Conservation (phyloP, 768 basidiomycete species). For the Ephemerocybe angulata region DNA sequence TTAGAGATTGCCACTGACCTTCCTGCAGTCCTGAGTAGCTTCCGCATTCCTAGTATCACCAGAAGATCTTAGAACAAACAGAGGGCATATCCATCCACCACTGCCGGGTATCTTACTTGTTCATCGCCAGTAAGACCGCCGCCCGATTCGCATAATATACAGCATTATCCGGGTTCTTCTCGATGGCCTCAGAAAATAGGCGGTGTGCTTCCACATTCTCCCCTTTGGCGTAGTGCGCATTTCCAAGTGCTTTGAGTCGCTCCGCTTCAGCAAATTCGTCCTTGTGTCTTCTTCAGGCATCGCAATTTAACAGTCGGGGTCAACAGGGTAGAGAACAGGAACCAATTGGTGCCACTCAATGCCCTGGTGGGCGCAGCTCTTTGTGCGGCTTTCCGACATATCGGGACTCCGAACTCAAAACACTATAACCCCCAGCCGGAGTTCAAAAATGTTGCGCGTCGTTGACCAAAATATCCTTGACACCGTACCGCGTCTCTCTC, state of each 20-base stretch:
- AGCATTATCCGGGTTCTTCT: not conserved
- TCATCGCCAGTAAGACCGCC: not conserved
- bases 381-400: not conserved
- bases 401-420: not conserved
- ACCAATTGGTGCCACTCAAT: not conserved
- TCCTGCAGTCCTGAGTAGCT: not conserved
- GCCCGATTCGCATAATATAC: not conserved
- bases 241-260: too few species aligned
- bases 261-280: too few species aligned
- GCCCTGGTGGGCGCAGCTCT: not conserved
- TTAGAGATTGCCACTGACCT: not conserved
- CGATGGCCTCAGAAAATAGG: not conserved
- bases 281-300: too few species aligned
- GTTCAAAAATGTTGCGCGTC: slow-evolving; percentile 13
- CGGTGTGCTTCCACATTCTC: not conserved
- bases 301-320: too few species aligned
- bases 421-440: not conserved
- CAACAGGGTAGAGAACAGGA: too few species aligned
- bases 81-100: not conserved
- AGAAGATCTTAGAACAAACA: too few species aligned
- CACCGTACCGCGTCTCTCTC: slow-evolving; percentile 1
- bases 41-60: not conserved
- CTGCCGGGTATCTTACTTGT: not conserved
- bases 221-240: too few species aligned
- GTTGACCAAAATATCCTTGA: not conserved